Evolutionary conservation across 352 stramenopile genomes (phyloP).

Genomic region (Globisporangium polare): DNA sequence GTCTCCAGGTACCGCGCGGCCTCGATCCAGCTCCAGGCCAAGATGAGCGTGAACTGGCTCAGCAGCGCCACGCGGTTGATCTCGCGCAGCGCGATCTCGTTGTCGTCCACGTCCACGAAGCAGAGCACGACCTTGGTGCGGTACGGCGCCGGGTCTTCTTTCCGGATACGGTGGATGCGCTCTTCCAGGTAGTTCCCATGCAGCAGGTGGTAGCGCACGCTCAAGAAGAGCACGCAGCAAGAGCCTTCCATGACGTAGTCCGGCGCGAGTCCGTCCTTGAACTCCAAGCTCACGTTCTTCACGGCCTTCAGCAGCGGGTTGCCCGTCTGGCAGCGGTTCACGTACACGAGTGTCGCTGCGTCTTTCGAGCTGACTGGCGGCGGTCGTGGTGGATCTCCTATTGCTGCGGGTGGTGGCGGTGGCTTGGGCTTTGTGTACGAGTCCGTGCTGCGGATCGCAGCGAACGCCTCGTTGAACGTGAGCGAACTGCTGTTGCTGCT

Average conservation of each 20-base stretch:
- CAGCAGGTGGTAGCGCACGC: conserved; percentile 87
- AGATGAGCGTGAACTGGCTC: conserved; percentile 91
- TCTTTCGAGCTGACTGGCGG: conserved; percentile 24
- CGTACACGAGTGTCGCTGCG: conserved; percentile 53
- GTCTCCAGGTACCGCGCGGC: conserved; percentile 96
- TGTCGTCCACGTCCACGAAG: conserved; percentile 95
- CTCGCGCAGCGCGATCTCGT: conserved; percentile 86
- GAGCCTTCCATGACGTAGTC: conserved; percentile 94
- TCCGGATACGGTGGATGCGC: conserved; percentile 87
- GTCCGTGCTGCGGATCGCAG: conserved; percentile 43
- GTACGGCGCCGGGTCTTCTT: conserved; percentile 70
- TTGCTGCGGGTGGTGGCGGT: conserved; percentile 4
- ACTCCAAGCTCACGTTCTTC: conserved; percentile 91
- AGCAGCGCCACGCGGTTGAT: conserved; percentile 92
- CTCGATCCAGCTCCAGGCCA: conserved; percentile 93
- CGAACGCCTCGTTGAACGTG: conserved; percentile 58
- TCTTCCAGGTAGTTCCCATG: conserved; percentile 90
- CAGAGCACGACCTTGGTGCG: conserved; percentile 91
- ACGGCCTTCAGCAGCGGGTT: conserved; percentile 93
- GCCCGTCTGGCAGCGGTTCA: conserved; percentile 87
- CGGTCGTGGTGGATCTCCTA: conserved; percentile 7
- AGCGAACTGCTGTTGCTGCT: conserved; percentile 16
- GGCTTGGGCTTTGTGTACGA: conserved; percentile 41
- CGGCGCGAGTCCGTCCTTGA: conserved; percentile 86
- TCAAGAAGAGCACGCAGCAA: conserved; percentile 90